These are phyloP conservation scores for Trypanosoma rangeli DNA, from an alignment of 208 protist species.

Conservation along the genomic window DNA sequence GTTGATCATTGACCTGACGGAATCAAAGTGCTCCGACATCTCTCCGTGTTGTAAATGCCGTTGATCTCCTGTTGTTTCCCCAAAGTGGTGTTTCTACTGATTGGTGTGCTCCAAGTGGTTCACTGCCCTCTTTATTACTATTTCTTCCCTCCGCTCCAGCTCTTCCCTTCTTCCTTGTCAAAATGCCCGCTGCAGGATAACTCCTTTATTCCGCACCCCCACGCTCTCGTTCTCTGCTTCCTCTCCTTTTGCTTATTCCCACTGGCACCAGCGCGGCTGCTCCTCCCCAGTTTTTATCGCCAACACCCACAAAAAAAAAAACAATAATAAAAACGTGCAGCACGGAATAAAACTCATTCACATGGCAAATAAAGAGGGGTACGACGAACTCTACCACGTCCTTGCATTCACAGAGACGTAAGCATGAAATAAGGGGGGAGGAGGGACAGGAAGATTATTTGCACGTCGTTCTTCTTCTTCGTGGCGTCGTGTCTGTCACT, in stretches of 20 bases:
- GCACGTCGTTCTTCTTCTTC: too few species aligned
- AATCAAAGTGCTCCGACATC: slow-evolving; percentile 91
- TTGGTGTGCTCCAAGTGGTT: too few species aligned
- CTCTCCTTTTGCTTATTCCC: not conserved
- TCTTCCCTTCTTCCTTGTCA: too few species aligned
- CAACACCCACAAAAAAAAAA: not conserved
- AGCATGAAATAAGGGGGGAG: too few species aligned
- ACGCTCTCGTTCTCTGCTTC: not conserved
- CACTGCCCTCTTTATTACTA: too few species aligned
- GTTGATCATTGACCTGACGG: slow-evolving; percentile 95
- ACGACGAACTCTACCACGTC: not conserved
- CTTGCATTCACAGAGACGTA: not conserved
- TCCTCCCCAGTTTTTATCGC: not conserved
- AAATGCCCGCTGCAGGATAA: too few species aligned
- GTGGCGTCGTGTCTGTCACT: too few species aligned
- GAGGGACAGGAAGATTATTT: too few species aligned
- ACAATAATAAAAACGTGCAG: not conserved
- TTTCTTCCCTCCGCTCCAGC: too few species aligned
- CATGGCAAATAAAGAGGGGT: not conserved
- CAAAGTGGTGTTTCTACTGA: too few species aligned
- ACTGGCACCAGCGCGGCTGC: not conserved
- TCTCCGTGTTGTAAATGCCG: slow-evolving; percentile 21
- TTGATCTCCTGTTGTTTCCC: not conserved
- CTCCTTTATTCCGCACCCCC: too few species aligned
- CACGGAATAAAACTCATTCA: not conserved